Evolutionary conservation across 2,329 filamentous ascomycete species (phyloP).

Genomic region (Monilinia vaccinii-corymbosi): DNA sequence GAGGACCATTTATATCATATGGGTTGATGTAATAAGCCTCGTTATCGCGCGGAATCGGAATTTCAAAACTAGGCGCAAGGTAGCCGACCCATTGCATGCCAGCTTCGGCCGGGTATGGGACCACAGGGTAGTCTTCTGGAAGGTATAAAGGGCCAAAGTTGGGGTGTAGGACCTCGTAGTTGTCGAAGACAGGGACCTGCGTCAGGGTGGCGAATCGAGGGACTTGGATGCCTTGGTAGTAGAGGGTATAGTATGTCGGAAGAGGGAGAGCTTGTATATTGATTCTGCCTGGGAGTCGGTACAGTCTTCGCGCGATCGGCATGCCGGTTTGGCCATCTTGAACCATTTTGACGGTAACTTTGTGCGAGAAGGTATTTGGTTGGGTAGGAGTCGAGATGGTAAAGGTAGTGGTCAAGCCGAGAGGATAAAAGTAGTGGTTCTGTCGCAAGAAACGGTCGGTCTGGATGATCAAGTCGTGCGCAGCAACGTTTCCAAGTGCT

Average conservation of each 20-base stretch:
- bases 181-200: not conserved
- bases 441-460: not conserved
- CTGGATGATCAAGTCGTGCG: not conserved
- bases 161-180: not conserved
- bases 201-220: not conserved
- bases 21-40: not conserved
- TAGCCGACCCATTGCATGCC: not conserved
- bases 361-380: accelerated
- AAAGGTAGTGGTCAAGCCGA: no score
- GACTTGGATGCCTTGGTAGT: not conserved
- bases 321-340: not conserved
- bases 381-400: no score
- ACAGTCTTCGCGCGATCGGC: not conserved
- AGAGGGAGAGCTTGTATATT: not conserved
- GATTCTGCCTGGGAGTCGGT: not conserved
- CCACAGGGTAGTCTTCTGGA: not conserved
- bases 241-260: not conserved
- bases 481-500: not conserved
- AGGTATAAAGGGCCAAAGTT: not conserved
- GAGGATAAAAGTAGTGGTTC: accelerated
- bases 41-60: not conserved
- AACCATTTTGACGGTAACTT: not conserved
- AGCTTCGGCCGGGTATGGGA: not conserved
- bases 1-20: not conserved
- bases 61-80: not conserved